phyloP scores from a whole-genome alignment of 2,329 filamentous ascomycete genomes.

The Pyricularia sp. region DNA sequence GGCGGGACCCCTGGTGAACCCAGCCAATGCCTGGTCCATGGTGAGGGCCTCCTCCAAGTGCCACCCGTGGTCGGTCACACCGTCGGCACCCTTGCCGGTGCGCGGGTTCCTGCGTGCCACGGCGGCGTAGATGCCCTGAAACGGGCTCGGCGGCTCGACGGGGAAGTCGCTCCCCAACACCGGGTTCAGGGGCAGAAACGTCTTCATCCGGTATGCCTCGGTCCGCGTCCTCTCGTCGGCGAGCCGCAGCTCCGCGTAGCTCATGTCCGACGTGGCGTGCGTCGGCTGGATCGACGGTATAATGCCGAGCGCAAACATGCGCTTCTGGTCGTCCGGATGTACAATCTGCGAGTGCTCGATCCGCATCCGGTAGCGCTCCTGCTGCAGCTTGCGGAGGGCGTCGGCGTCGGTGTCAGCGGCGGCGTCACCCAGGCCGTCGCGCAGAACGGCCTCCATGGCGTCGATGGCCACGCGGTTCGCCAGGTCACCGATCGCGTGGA shows the following conservation, averaged over 20 bases:
- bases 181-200: constrained; percentile 39
- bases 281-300: constrained; percentile 64
- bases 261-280: constrained; percentile 63
- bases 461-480: constrained; percentile 58
- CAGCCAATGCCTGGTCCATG: constrained; percentile 48
- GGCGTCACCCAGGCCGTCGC: constrained; percentile 19
- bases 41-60: constrained; percentile 48
- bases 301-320: constrained; percentile 49
- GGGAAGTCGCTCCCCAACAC: constrained; percentile 63
- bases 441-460: constrained; percentile 48
- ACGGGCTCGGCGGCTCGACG: constrained; percentile 59
- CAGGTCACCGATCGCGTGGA: constrained; percentile 63
- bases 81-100: constrained; percentile 39
- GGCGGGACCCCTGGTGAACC: constrained; percentile 47
- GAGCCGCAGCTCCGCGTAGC: constrained; percentile 52
- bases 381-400: constrained; percentile 8
- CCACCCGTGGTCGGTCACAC: constrained; percentile 42
- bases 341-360: constrained; percentile 67
- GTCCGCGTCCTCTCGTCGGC: constrained; percentile 41
- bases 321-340: constrained; percentile 51
- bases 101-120: constrained; percentile 50
- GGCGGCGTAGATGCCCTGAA: constrained; percentile 61
- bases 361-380: constrained; percentile 33
- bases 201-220: constrained; percentile 59
- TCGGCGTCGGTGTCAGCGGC: not conserved